Conservation (phyloP, 169 alveolate genomes). For the Plasmodium gaboni region DNA sequence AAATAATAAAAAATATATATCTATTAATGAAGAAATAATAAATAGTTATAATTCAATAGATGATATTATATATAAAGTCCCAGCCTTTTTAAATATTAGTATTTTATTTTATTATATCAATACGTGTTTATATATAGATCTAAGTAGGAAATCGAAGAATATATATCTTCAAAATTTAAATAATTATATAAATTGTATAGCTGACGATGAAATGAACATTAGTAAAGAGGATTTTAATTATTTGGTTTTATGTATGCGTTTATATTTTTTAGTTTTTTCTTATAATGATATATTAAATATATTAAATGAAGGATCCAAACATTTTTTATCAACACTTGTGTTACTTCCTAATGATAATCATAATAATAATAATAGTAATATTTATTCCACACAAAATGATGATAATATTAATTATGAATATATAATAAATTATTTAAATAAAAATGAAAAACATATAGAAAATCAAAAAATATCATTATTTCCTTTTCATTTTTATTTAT, state of each 20-base stretch:
- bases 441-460: constrained; percentile 21
- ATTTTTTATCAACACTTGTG: constrained; percentile 23
- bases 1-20: neutral
- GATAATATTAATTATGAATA: constrained; percentile 6
- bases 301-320: constrained; percentile 14
- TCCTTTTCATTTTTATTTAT: constrained; percentile 23
- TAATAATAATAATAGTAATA: too few relatives aligned
- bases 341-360: constrained; percentile 4
- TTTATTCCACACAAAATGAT: neutral
- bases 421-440: constrained; percentile 28
- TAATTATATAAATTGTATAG: constrained; percentile 36
- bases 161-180: constrained; percentile 21
- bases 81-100: constrained; percentile 52
- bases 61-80: constrained; percentile 36
- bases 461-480: neutral
- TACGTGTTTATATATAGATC: constrained; percentile 8
- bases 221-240: constrained; percentile 19
- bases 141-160: constrained; percentile 11
- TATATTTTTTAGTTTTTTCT: constrained; percentile 16
- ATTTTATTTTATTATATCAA: constrained; percentile 25
- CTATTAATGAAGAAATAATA: constrained; percentile 14
- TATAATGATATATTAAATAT: constrained; percentile 21
- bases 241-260: constrained; percentile 18
- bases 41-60: constrained; percentile 10
- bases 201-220: constrained; percentile 64